These are phyloP conservation scores for Choiromyces venosus DNA, from an alignment of 495 filamentous ascomycete species.

Conservation along the genomic window DNA sequence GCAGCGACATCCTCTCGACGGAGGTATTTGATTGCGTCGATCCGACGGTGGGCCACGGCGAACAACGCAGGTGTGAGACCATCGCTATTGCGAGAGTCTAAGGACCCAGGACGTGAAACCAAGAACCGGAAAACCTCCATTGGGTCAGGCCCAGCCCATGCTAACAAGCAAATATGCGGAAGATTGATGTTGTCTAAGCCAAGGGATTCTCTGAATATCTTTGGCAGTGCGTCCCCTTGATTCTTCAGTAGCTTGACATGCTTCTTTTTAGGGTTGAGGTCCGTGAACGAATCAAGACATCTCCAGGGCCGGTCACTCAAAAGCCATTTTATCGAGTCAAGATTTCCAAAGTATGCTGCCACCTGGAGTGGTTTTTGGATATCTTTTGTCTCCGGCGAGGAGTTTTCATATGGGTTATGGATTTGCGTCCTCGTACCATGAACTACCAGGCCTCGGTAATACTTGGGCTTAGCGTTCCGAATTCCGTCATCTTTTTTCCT, in stretches of 20 bases:
- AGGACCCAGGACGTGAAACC: conserved; percentile 15
- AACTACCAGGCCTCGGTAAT: conserved; percentile 35
- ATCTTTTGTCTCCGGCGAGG: conserved; percentile 4
- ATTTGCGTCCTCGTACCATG: conserved; percentile 26
- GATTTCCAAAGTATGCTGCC: conserved; percentile 25
- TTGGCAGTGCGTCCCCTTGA: conserved; percentile 27
- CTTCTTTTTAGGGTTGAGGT: conserved; percentile 12
- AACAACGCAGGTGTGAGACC: conserved; percentile 30
- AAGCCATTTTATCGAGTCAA: conserved; percentile 35
- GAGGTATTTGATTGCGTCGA: conserved; percentile 10
- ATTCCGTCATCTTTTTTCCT: conserved; percentile 27
- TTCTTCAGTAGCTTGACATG: conserved; percentile 17
- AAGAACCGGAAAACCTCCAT: conserved; percentile 32
- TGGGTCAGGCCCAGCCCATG: conserved; percentile 26
- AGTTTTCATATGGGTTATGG: conserved; percentile 20
- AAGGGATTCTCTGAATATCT: conserved; percentile 31
- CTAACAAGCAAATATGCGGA: conserved; percentile 25
- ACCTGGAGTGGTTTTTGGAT: conserved; percentile 28
- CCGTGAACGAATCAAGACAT: conserved; percentile 31
- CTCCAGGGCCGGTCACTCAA: conserved; percentile 30
- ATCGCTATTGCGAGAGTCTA: conserved; percentile 18
- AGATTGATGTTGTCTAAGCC: conserved; percentile 33
- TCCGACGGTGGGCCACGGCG: conserved; percentile 7
- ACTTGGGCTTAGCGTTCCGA: conserved; percentile 20
- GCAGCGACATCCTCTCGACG: conserved; percentile 15